Conservation (phyloP, 148 eudicot genomes). For the Selenicereus undatus region DNA sequence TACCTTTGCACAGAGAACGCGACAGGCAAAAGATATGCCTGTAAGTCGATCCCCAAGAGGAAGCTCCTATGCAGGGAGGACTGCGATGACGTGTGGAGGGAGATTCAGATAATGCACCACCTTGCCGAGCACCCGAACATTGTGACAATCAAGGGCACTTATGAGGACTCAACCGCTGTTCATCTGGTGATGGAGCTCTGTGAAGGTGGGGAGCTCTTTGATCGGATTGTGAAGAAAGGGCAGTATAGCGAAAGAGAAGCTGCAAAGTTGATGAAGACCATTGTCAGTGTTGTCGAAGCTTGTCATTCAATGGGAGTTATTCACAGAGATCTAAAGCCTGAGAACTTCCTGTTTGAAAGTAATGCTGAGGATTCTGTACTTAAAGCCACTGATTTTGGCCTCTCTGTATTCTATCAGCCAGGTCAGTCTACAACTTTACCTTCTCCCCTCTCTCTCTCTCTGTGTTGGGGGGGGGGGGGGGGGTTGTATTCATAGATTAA, state of each 20-base stretch:
- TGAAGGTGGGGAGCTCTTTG: slow-evolving; percentile 68
- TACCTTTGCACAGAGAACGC: slow-evolving; percentile 50
- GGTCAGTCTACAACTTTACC: slow-evolving; percentile 27
- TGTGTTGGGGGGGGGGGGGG: not conserved
- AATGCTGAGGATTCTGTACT: slow-evolving; percentile 54
- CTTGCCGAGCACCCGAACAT: slow-evolving; percentile 46
- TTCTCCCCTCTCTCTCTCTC: not conserved
- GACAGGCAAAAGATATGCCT: slow-evolving; percentile 47
- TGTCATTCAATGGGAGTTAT: slow-evolving; percentile 75
- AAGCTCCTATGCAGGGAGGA: slow-evolving; percentile 61
- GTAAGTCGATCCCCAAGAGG: slow-evolving; percentile 61
- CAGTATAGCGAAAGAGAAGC: slow-evolving; percentile 68
- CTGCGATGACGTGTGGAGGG: slow-evolving; percentile 60
- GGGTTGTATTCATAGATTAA: too few relatives aligned
- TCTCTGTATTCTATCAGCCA: slow-evolving; percentile 69
- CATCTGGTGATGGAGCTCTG: slow-evolving; percentile 77
- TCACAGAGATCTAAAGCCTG: slow-evolving; percentile 78
- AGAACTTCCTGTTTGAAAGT: slow-evolving; percentile 57
- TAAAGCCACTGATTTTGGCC: slow-evolving; percentile 60
- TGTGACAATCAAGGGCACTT: slow-evolving; percentile 56
- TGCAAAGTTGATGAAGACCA: slow-evolving; percentile 55
- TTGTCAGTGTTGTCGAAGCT: slow-evolving; percentile 55
- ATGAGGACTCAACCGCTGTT: slow-evolving; percentile 49
- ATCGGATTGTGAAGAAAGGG: slow-evolving; percentile 59
- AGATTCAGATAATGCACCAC: slow-evolving; percentile 77